A percentile compares a stretch with the other conserved stretches of the same genome.
Conservation (phyloP, 2,329 filamentous ascomycete species). For the Tolypocladium pustulatum region DNA sequence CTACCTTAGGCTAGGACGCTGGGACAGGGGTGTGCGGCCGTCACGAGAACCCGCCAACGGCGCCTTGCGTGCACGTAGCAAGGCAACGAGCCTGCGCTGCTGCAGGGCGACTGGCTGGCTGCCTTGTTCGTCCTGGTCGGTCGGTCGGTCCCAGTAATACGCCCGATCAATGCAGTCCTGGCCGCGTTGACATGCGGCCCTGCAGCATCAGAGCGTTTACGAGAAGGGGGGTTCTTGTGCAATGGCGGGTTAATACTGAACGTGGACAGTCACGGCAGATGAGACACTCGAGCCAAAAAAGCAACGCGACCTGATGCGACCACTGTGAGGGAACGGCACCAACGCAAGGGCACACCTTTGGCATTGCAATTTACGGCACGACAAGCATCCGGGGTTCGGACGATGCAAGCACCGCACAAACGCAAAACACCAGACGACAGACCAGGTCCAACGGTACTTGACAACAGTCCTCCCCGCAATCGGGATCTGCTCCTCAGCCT, state of each 20-base stretch:
- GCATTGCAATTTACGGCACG: not conserved
- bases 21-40: not conserved
- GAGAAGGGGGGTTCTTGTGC: not conserved
- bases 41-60: not conserved
- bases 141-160: not conserved
- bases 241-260: not conserved
- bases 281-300: not conserved
- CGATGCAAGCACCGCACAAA: not conserved
- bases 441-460: not conserved
- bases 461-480: conserved; percentile 1
- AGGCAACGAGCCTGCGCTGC: not conserved
- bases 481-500: conserved; percentile 1
- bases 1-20: not conserved
- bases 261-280: not conserved
- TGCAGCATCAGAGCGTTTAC: not conserved
- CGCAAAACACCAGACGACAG: not conserved
- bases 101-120: not conserved
- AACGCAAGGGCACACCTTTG: not conserved
- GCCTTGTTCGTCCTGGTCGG: not conserved
- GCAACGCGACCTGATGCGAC: not conserved
- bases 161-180: not conserved
- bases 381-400: not conserved
- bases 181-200: not conserved
- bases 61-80: not conserved
- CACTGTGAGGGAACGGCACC: not conserved